Base-by-base conservation (phyloP, 2,329 filamentous ascomycete genomes). In the Fusarium buharicum region DNA sequence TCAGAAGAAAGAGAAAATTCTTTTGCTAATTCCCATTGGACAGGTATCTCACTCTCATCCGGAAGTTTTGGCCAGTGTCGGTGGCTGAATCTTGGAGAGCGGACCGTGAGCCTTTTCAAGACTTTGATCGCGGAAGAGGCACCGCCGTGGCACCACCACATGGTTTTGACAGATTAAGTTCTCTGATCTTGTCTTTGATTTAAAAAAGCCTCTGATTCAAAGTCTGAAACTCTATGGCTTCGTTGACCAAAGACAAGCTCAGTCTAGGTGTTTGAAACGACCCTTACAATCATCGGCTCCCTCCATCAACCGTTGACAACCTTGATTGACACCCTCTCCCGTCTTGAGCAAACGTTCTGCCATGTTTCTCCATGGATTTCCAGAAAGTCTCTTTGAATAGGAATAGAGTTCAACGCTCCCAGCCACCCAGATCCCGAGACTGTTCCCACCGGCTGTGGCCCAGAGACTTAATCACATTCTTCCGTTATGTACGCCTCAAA, bases 81-180 rank as follows among this genome's bases (percentile, higher is more conserved):
- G 41, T 46, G 59, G 62, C 56, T 60, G 60, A 59, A 59, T 52
- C 55, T 54, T 39, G 20, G 18, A 59, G 41, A 20, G 14, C 55
- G 49, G 56, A 34, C 49, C 48, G 20, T 20, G 31, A 54, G 46
- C 48, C 56, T 41, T 59, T 59, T 43, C 48, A 14, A 48, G 56
- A 55, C 39, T 50, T 33, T 46, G 41, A 48, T 50, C 49, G 20
- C 65, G 65, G 65, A 50, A 64, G 59, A 67, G 65, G 59, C 64
- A 68, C 59, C 50, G 47, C 49, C 45, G 55, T 48, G 41, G 38
- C 64, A 37, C 38, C 48, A 53, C 55, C 62, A 63, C 62, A 66
- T 63, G 57, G 57, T 30, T 37, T 48, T 65, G 61, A 37, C 52
- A 53, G 20, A 41, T 62, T 47, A n/a, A 14, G 14, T 51, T 37